These are phyloP conservation scores for Penicillium brasilianum DNA, from an alignment of 2,329 filamentous ascomycete species.

Conservation along the genomic window DNA sequence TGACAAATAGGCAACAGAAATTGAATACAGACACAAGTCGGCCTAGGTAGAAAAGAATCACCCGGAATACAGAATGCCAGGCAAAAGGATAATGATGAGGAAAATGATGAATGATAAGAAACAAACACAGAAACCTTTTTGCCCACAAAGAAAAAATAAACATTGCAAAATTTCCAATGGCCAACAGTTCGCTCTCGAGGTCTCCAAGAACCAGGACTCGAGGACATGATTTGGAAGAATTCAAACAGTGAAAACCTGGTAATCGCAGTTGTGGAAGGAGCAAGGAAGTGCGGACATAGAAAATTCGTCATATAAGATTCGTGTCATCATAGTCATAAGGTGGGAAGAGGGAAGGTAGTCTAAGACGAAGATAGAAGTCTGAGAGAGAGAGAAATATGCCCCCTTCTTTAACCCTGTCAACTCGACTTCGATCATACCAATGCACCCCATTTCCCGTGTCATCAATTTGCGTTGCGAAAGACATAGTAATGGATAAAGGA, in stretches of 20 bases:
- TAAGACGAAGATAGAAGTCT: not conserved
- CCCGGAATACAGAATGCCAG: not conserved
- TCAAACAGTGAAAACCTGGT: not conserved
- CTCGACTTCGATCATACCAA: not conserved
- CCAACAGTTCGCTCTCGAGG: conserved; percentile 5
- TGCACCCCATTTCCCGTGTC: conserved; percentile 10
- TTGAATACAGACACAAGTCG: no score
- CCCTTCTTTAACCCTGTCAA: not conserved
- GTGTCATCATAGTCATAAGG: conserved; percentile 45
- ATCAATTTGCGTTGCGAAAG: conserved; percentile 14
- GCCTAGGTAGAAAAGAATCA: not conserved
- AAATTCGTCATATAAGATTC: conserved; percentile 42
- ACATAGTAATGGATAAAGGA: not conserved
- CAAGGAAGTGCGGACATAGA: conserved; percentile 27
- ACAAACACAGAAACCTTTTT: conserved; percentile 24
- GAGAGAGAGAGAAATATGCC: not conserved
- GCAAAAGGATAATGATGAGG: no score
- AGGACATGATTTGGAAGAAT: conserved; percentile 3
- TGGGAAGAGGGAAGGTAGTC: conserved; percentile 6
- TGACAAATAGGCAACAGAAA: no score
- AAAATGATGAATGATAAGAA: conserved; percentile 4
- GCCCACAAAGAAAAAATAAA: conserved; percentile 15
- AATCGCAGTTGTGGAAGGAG: not conserved
- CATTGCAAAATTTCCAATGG: conserved; percentile 7
- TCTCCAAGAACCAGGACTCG: not conserved